Evolutionary conservation across 2,329 filamentous ascomycete genomes (phyloP), one percentile per base, ranked within the genome.

Genomic region (Diaporthe vaccinii): DNA sequence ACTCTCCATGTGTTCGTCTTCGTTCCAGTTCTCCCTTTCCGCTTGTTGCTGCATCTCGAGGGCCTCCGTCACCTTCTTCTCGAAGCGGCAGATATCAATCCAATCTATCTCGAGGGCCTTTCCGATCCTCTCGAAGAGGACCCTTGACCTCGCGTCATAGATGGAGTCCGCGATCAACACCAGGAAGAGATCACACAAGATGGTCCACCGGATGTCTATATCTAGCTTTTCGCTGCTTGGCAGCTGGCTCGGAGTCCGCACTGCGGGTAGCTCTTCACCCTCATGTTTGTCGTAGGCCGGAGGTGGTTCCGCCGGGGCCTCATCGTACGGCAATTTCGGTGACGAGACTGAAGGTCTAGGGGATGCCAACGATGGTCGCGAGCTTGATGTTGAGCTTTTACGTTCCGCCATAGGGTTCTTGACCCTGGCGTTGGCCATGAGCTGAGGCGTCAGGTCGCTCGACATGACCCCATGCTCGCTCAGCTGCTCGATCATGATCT

Each of bases 401-500:
- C 73, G 82, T 57, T 91, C 90, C 1, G 93, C 94, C 89, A 97
- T 93, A 8, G 97, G 97, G 80, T 99, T 99, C 81, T 95, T 95
- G 46, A 99, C 96, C 70, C 95, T 91, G 17, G 97, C 91, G 83
- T 98, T 99, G 77, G 95, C 92, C 93, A 98, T 98, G 59, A 99
- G 88, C 0, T 94, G 91, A 0, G 94, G 93, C 0, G 95, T 96
- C 75, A 99, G 87, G 82, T 99, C 97, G 59, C 88, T 87, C 0
- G 97, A 93, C 77, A 95, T 88, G 9, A 99, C 95, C 6, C 96
- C 97, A 84, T 99, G 97, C 75, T 97, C 94, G 17, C 94, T 93
- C 75, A 99, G 88, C 84, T 99, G 97, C 85, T 99, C 97, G 79
- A 99, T 98, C 97, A 99, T 99, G 83, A 99, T 88, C 86, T 99